phyloP scores from a whole-genome alignment of 352 stramenopile species.

The Phytophthora syringae region DNA sequence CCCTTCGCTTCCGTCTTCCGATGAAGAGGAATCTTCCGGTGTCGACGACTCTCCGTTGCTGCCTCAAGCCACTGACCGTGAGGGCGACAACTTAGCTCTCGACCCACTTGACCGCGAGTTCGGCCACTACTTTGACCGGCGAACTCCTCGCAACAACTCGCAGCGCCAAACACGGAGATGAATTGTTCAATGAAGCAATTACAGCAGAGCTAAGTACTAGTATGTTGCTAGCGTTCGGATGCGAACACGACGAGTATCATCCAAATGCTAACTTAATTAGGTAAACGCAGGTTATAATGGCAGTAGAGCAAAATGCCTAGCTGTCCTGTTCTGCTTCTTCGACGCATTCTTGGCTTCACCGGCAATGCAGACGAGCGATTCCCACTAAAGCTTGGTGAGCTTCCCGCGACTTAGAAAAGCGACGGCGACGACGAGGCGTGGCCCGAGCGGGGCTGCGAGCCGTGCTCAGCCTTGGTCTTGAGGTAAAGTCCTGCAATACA shows the following conservation, averaged over 20 bases:
- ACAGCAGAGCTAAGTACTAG: neutral
- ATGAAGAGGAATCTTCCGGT: conserved; percentile 67
- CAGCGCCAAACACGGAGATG: conserved; percentile 15
- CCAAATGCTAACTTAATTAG: conserved; percentile 33
- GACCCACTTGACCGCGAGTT: conserved; percentile 49
- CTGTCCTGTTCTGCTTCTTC: conserved; percentile 22
- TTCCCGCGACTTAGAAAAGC: conserved; percentile 58
- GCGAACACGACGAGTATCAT: conserved; percentile 29
- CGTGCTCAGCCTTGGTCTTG: conserved; percentile 67
- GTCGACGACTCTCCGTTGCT: conserved; percentile 56
- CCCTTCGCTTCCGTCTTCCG: conserved; percentile 62
- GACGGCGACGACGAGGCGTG: conserved; percentile 52
- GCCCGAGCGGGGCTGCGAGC: conserved; percentile 26
- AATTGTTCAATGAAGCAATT: neutral
- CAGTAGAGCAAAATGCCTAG: conserved; percentile 30
- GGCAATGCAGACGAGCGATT: neutral
- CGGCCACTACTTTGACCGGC: conserved; percentile 46
- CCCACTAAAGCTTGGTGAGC: neutral
- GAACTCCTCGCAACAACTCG: conserved; percentile 20
- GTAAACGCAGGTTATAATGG: conserved; percentile 30
- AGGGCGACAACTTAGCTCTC: conserved; percentile 11
- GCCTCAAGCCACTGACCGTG: conserved; percentile 8
- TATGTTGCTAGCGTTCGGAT: no score
- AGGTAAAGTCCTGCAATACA: conserved; percentile 71
- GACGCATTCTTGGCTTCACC: conserved; percentile 9